Base-by-base conservation (phyloP, 805 yeast genomes). In the Ogataea thermomethanolica region DNA sequence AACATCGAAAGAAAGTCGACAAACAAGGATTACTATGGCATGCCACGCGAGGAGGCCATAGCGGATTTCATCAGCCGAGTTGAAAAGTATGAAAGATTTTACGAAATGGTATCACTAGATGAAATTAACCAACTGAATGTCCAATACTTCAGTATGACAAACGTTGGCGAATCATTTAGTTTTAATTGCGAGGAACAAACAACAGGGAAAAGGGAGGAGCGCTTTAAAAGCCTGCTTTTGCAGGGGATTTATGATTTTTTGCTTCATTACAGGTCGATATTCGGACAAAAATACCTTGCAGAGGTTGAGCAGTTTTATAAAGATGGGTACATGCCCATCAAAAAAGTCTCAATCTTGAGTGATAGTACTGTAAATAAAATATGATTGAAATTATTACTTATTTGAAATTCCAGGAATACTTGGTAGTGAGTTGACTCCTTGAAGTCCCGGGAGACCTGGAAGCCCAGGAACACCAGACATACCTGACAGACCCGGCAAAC, bases 1-100 rank as follows among this genome's bases (percentile, higher is more conserved):
- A 83, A 83, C 59, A 78, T 82, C 39, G 79, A 75, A 50, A 75
- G 78, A 37, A 83, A 83, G 57, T 73, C 88, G 0, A 66, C 64
- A 38, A 81, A 80, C 53, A 71, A 69, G 27, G 90, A 83, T 56
- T 83, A 83, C 57, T 62, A 57, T 39, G 71, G 72, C 33, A 66
- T 67, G 48, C 73, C 76, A 31, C 74, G 77, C 48, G 69, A 69
- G 25, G 55, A 55, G 6, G 79, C 88, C 3, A 71, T 81, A 12
- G 48, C 61, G 3, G 89, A 82, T 62, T 83, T 83, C 53, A 67
- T 79, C 30, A 66, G 67, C 37, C 67, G 90, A 47, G 65, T 81
- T 8, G 60, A 67, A 30, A 71, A 73, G 47, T 83, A 83, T 58
- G 65, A 62, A 35, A 49, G 54, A 31, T 67, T 62, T 1, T 67